These are phyloP conservation scores for Coemansia erecta DNA, from an alignment of 192 early-diverging fungal species.

Conservation along the genomic window DNA sequence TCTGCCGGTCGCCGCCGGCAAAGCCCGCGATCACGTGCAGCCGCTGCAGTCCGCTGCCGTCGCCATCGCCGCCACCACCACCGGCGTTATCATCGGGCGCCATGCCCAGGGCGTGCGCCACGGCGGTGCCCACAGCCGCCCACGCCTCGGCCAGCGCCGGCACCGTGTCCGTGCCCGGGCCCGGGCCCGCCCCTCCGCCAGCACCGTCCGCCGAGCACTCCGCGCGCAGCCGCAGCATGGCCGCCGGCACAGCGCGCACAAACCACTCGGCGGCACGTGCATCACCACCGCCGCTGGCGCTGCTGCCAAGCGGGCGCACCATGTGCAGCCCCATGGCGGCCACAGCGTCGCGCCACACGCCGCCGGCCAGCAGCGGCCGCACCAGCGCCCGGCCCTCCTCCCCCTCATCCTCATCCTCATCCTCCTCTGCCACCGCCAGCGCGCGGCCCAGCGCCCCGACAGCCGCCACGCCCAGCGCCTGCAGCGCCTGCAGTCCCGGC, in stretches of 20 bases:
- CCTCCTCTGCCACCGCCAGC: slow-evolving; percentile 1
- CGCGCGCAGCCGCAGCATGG: slow-evolving; percentile 22
- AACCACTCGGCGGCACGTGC: slow-evolving; percentile 19
- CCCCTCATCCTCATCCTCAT: not conserved
- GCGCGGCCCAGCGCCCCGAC: slow-evolving; percentile 13
- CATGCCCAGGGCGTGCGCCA: slow-evolving; percentile 17
- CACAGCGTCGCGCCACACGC: slow-evolving; percentile 30
- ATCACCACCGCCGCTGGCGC: not conserved
- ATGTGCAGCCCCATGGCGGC: slow-evolving; percentile 45
- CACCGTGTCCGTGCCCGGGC: not conserved
- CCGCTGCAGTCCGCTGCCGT: not conserved
- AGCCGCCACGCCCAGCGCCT: slow-evolving; percentile 26
- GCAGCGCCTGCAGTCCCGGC: slow-evolving; percentile 13
- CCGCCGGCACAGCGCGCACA: slow-evolving; percentile 21
- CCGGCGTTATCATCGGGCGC: too few relatives aligned
- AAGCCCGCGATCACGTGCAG: not conserved
- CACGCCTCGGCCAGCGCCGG: slow-evolving; percentile 24
- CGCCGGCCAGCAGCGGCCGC: slow-evolving; percentile 13
- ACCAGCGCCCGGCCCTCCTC: not conserved
- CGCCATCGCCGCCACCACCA: too few relatives aligned
- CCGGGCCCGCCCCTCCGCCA: too few relatives aligned
- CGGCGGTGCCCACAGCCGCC: slow-evolving; percentile 24
- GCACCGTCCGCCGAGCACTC: too few relatives aligned
- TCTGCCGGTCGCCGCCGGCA: slow-evolving; percentile 12
- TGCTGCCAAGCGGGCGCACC: slow-evolving; percentile 6